phyloP scores from a whole-genome alignment of 1,284 basidiomycete genomes.

The Naganishia sp. region DNA sequence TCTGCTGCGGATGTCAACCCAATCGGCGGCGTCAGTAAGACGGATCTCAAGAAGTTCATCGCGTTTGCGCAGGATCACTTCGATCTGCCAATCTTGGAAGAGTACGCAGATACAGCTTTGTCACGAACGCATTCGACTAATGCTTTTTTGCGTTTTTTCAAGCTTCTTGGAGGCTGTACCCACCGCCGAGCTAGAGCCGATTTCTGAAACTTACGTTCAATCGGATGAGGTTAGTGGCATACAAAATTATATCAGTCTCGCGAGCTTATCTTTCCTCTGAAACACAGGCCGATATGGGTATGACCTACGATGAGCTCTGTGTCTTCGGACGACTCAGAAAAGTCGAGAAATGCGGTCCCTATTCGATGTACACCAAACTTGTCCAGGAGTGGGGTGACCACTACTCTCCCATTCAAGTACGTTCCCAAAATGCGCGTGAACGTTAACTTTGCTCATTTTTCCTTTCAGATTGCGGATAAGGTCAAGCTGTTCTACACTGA shows the following conservation, averaged over 20 bases:
- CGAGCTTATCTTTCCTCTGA: constrained; percentile 1
- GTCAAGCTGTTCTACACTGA: constrained; percentile 98
- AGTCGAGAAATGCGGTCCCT: constrained; percentile 95
- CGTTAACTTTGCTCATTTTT: neutral
- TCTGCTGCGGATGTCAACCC: constrained; percentile 87
- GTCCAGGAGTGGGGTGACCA: constrained; percentile 81
- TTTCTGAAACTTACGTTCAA: constrained; percentile 89
- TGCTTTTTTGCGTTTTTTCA: neutral
- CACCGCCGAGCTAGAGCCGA: constrained; percentile 94
- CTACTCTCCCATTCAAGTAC: constrained; percentile 75
- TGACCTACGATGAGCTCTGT: constrained; percentile 97
- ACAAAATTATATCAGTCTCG: no score
- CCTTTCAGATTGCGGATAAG: constrained; percentile 82
- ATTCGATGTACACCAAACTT: constrained; percentile 92
- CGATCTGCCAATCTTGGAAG: constrained; percentile 76
- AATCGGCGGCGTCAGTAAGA: constrained; percentile 97
- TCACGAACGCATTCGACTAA: neutral
- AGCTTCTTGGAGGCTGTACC: constrained; percentile 91
- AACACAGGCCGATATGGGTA: constrained; percentile 87
- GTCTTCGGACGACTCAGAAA: constrained; percentile 91
- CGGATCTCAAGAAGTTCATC: constrained; percentile 95
- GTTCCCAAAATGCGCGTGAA: constrained; percentile 33
- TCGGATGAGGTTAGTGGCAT: constrained; percentile 73
- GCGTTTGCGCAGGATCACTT: constrained; percentile 77
- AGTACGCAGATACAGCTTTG: constrained; percentile 56